These are phyloP conservation scores for Amaranthus cruentus DNA, from an alignment of 148 eudicot genomes.

Conservation along the genomic window DNA sequence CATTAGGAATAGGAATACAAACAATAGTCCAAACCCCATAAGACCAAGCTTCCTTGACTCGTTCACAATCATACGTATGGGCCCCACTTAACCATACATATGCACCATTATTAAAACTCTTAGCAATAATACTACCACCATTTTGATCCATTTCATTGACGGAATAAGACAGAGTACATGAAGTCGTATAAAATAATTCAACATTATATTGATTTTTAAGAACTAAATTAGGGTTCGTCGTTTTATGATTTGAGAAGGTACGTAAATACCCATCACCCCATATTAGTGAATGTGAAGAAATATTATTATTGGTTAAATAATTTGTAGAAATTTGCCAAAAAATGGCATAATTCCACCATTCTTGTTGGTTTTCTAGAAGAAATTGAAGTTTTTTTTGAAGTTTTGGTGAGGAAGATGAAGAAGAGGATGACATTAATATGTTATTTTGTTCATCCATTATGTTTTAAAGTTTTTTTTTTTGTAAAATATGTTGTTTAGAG, in stretches of 20 bases:
- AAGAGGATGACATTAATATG: conserved; percentile 17
- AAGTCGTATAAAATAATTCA: conserved; percentile 74
- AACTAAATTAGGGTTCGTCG: conserved; percentile 12
- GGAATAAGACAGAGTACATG: conserved; percentile 22
- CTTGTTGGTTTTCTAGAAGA: conserved; percentile 44
- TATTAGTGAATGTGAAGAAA: conserved; percentile 21
- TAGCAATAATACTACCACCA: conserved; percentile 37
- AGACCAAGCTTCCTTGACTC: conserved; percentile 62
- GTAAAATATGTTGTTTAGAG: too few species aligned
- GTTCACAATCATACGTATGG: conserved; percentile 49
- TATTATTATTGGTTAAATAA: conserved; percentile 11
- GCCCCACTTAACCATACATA: conserved; percentile 58
- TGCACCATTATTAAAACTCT: conserved; percentile 43
- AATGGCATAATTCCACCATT: conserved; percentile 71
- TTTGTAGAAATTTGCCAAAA: conserved; percentile 48
- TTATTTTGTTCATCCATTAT: conserved; percentile 11
- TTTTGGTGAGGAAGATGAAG: conserved; percentile 15
- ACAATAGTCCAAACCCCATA: conserved; percentile 69
- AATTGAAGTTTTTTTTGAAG: conserved; percentile 38
- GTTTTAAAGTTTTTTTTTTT: neutral
- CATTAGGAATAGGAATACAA: conserved; percentile 44
- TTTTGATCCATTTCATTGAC: conserved; percentile 31
- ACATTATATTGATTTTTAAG: conserved; percentile 21
- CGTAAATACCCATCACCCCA: conserved; percentile 81
- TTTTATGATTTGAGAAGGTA: conserved; percentile 28